Evolutionary conservation across 768 basidiomycete genomes (phyloP), one percentile per base, ranked within the genome.

Genomic region (Kwoniella botswanensis): DNA sequence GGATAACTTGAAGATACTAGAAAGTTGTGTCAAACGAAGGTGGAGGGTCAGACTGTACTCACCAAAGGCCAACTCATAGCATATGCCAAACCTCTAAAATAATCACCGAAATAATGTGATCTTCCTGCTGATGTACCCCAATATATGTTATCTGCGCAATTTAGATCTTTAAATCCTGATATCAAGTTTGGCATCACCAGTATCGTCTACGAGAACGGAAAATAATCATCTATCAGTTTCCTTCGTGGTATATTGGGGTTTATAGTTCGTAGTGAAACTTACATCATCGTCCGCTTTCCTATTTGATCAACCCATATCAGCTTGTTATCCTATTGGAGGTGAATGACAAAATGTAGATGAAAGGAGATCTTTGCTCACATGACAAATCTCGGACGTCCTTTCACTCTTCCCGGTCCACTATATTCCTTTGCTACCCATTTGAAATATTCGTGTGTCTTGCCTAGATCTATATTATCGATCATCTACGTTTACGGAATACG

Each of bases 271-370:
- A 24, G 24, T 18, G 21, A 24, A 17, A 77, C 83, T 70, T 53
- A 84, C 83, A 79, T 84, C 84, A 63, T 84, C 84, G 62, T 84
- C 84, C 59, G 82, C 76, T 81, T 84, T 84, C 76, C 83, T 84
- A 64, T 43, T 7, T 9, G 35, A 35, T 35, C 35, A 35, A 35
- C 3, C 35, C 35, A 35, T 35, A 35, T 35, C 35, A 35, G 35
- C 35, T 35, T 35, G 35, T 35, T 35, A 35, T 35, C 35, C 35
- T 35, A 4, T 7, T 35, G 7, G 35, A 35, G 35, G 35, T 35
- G 35, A 35, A 35, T 35, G 35, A 6, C 35, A 35, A 50, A 35
- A 50, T 17, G 15, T 18, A 50, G 42, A 44, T 4, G 22, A 26
- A 35, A 24, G 13, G 15, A 17, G 29, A 35, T 11, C 15, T 26